Base-by-base conservation (phyloP, 2,329 filamentous ascomycete species). In the Macrophomina pseudophaseolina region DNA sequence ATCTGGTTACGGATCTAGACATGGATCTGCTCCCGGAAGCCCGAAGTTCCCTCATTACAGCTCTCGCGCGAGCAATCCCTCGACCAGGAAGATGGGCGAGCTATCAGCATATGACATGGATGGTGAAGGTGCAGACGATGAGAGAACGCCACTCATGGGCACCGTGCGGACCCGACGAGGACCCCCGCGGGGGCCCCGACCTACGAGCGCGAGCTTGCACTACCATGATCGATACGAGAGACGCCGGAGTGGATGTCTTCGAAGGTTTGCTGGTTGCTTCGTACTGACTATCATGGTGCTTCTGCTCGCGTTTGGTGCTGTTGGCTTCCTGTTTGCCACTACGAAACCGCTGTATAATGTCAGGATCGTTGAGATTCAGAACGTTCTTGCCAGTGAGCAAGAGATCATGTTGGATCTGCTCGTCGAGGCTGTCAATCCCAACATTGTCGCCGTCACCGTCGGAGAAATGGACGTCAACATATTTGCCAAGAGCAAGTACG, bases 381-480 rank as follows among this genome's bases (percentile, higher is more conserved):
- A 97, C 71, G 93, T 99, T 30, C 86, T 98, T 58, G 94, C 94
- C 2, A 97, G 92, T 72, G 92, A 97, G 77, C 92, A 97, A 77
- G 94, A 98, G 76, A 86, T 99, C 49, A 97, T 99, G 88, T 87
- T 98, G 73, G 94, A 99, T 77, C 81, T 99, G 58, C 88, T 92
- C 23, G 92, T 99, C 68, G 88, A 88, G 71, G 95, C 94, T 0
- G 85, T 94, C 72, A 99, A 99, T 75, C 94, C 94, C 0, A 99
- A 98, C 72, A 89, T 97, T 48, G 91, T 98, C 46, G 89, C 93
- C 1, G 91, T 99, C 49, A 91, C 91, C 2, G 88, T 99, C 44
- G 89, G 91, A 69, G 89, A 94, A 54, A 90, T 96, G 74, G 93
- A 98, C 75, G 85, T 98, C 66, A 93, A 96, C 73, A 87, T 99